These are phyloP conservation scores for Baorangia bicolor DNA, from an alignment of 768 basidiomycete species.

Conservation along the genomic window DNA sequence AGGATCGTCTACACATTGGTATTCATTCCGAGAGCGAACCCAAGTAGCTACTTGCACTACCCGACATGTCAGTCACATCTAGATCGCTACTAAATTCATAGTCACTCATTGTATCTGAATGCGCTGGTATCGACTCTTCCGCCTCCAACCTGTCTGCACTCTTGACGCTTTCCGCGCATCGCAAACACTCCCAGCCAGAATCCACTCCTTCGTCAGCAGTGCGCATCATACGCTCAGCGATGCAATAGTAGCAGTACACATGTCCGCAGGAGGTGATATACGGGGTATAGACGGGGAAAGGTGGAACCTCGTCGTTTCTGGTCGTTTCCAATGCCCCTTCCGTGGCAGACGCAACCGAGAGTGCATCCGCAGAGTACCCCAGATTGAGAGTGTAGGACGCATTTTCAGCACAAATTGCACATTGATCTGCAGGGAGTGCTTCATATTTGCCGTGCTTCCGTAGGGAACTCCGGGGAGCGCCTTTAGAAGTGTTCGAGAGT, in stretches of 20 bases:
- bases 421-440: slow-evolving; percentile 69
- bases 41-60: slow-evolving; percentile 42
- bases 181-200: slow-evolving; percentile 76
- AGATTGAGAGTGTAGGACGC: slow-evolving; percentile 59
- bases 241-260: slow-evolving; percentile 91
- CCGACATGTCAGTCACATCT: slow-evolving; percentile 52
- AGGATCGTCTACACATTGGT: background rate
- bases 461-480: slow-evolving; percentile 7
- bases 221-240: slow-evolving; percentile 78
- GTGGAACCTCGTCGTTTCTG: slow-evolving; percentile 39
- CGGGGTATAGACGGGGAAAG: slow-evolving; percentile 74
- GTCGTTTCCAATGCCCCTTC: slow-evolving; percentile 15
- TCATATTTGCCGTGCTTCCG: slow-evolving; percentile 60
- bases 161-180: slow-evolving; percentile 68
- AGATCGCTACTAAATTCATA: slow-evolving; percentile 57
- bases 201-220: slow-evolving; percentile 60
- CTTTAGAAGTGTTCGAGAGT: slow-evolving; percentile 29
- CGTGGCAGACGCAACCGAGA: slow-evolving; percentile 33
- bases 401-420: slow-evolving; percentile 88
- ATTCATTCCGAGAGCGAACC: slow-evolving; percentile 34
- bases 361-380: slow-evolving; percentile 50
- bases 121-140: slow-evolving; percentile 24
- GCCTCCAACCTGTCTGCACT: slow-evolving; percentile 56
- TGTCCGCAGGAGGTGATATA: slow-evolving; percentile 85
- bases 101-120: slow-evolving; percentile 43